Base-by-base conservation (phyloP, 208 protist species). In the Leishmania braziliensis region DNA sequence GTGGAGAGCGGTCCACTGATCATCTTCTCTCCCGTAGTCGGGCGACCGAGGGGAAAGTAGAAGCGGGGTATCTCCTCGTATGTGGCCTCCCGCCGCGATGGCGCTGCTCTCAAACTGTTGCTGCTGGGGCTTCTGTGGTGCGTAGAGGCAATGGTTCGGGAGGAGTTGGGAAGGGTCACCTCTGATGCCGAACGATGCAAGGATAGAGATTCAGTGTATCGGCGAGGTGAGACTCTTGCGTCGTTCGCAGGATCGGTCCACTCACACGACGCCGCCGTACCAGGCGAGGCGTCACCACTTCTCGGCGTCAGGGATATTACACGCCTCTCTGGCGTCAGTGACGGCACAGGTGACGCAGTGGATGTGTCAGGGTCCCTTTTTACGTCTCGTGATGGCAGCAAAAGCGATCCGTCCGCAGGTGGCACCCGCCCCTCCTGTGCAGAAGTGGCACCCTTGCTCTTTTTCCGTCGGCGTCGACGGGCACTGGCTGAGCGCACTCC, bases 41-140 rank as follows among this genome's bases (percentile, higher is more conserved):
- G 88, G 33, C 79, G 43, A 0, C 95, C 95, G 10, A 91, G 70
- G 1, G 94, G 91, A 71, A 92, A 97, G 86, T 97, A 98, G 80
- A 98, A 98, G 33, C 87, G 92, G 5, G 95, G 95, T 63, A 98
- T 97, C 39, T 93, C 88, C 8, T 92, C 86, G 78, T 91, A 91
- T 69, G 88, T 88, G 16, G 89, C 91, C 23, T 50, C 77, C 8
- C 60, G 73, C 2, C 72, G 70, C 36, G 20, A 48, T 36, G 70
- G 54, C 16, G 77, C 50, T 58, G 54, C 73, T 39, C 53, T 77
- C 2, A 50, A 39, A 3, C 29, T 82, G 50, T 39, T 83, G 78
- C 77, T 54, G 39, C 77, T 79, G 46, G 79, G 74, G 58, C 79
- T 84, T 10, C 79, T 63, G 29, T 69, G 72, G 20, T 74, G 56